Conservation (phyloP, 2,329 filamentous ascomycete genomes). For the Fulvia fulva region DNA sequence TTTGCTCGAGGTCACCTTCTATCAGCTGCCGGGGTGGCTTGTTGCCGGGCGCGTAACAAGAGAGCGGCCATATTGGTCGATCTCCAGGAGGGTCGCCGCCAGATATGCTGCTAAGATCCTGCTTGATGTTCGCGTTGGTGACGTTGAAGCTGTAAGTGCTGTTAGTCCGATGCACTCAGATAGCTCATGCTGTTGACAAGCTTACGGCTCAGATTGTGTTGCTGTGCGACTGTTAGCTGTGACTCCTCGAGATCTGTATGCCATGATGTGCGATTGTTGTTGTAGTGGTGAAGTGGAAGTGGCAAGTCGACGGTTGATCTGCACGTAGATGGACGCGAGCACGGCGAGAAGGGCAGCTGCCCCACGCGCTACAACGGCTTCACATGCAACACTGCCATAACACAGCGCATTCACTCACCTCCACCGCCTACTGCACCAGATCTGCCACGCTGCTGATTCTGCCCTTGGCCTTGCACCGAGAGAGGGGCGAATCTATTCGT, state of each 20-base stretch:
- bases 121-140: conserved; percentile 54
- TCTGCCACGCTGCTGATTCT: conserved; percentile 23
- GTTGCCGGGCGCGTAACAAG: conserved; percentile 74
- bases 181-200: neutral
- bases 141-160: conserved; percentile 47
- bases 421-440: conserved; percentile 21
- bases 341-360: neutral
- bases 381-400: neutral
- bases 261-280: neutral
- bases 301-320: neutral
- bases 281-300: neutral
- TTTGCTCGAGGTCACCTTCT: conserved; percentile 78
- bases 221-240: conserved; percentile 2
- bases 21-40: conserved; percentile 79
- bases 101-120: conserved; percentile 52
- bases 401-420: conserved; percentile 9
- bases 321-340: no score
- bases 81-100: conserved; percentile 48
- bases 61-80: conserved; percentile 78
- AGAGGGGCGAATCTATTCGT: conserved; percentile 58
- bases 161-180: neutral
- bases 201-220: conserved; percentile 1
- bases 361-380: neutral
- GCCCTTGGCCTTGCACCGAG: conserved; percentile 31
- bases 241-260: neutral